phyloP scores from a whole-genome alignment of 148 eudicot genomes.

The Fallopia convolvulus region DNA sequence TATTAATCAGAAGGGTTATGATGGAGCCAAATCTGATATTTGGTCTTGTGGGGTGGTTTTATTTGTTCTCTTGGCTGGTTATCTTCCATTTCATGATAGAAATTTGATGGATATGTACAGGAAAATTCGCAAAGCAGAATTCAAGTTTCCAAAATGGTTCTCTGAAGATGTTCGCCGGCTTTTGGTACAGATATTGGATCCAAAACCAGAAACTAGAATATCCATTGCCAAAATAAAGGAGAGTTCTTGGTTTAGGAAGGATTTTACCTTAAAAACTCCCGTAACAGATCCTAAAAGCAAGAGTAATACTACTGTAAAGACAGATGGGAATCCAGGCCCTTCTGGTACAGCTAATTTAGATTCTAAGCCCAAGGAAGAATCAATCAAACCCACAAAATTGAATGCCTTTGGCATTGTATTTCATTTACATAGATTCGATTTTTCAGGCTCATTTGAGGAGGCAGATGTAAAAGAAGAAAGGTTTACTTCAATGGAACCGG shows the following conservation, averaged over 20 bases:
- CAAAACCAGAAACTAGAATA: conserved; percentile 20
- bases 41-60: conserved; percentile 29
- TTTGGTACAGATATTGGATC: conserved; percentile 19
- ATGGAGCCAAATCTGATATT: conserved; percentile 25
- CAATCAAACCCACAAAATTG: conserved; percentile 12
- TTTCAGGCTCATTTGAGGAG: conserved; percentile 21
- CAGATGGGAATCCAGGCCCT: conserved; percentile 16
- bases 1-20: conserved; percentile 21
- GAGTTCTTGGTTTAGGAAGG: conserved; percentile 22
- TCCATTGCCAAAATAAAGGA: conserved; percentile 16
- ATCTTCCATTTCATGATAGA: conserved; percentile 24
- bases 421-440: conserved; percentile 19
- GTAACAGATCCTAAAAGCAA: conserved; percentile 7
- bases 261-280: conserved; percentile 1
- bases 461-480: conserved; percentile 18
- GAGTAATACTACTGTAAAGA: neutral
- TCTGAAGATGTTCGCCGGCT: conserved; percentile 14
- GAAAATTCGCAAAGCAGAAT: conserved; percentile 18
- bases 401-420: conserved; percentile 26
- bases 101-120: conserved; percentile 24
- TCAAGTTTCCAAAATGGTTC: conserved; percentile 21
- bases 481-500: conserved; percentile 20
- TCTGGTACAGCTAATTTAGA: conserved; percentile 13
- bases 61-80: conserved; percentile 23
- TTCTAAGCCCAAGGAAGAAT: conserved; percentile 14